Percentiles rank a stretch among this genome's conserved stretches.
These are phyloP conservation scores for Cicer yamashitae DNA, from an alignment of 306 rosid species.

Conservation along the genomic window DNA sequence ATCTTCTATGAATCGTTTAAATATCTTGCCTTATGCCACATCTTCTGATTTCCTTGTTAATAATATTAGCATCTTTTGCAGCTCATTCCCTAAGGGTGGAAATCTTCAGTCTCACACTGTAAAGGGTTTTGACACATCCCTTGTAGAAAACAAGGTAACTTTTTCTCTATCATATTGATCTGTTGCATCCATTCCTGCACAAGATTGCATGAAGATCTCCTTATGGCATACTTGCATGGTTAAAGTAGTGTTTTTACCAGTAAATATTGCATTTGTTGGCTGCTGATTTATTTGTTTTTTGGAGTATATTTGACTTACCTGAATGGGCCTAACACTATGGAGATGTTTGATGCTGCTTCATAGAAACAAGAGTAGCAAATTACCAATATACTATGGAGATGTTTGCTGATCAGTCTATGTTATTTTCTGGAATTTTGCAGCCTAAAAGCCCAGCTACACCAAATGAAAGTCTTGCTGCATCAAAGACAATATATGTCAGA, in stretches of 20 bases:
- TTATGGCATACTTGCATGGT: background rate
- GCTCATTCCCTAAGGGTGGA: constrained; percentile 60
- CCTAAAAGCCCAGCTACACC: constrained; percentile 57
- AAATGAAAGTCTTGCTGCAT: constrained; percentile 39
- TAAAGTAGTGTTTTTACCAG: background rate
- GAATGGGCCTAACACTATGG: constrained; percentile 53
- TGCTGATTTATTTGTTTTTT: background rate
- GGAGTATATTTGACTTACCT: background rate
- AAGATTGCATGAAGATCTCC: constrained; percentile 1
- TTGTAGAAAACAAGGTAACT: constrained; percentile 66
- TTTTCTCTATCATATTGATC: background rate
- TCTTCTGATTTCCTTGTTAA: background rate
- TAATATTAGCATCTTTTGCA: constrained; percentile 47
- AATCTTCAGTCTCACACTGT: constrained; percentile 47
- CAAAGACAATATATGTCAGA: constrained; percentile 67
- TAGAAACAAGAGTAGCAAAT: constrained; percentile 51
- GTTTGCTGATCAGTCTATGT: background rate
- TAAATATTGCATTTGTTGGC: constrained; percentile 7
- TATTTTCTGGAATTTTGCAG: constrained; percentile 53
- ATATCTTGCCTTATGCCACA: constrained; percentile 12
- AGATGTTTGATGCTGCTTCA: constrained; percentile 58
- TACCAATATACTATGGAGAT: background rate
- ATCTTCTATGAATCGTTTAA: constrained; percentile 11
- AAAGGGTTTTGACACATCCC: constrained; percentile 63
- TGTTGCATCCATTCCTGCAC: constrained; percentile 18